Conservation (phyloP, 2,329 filamentous ascomycete species). For the Xylariaceae sp. region DNA sequence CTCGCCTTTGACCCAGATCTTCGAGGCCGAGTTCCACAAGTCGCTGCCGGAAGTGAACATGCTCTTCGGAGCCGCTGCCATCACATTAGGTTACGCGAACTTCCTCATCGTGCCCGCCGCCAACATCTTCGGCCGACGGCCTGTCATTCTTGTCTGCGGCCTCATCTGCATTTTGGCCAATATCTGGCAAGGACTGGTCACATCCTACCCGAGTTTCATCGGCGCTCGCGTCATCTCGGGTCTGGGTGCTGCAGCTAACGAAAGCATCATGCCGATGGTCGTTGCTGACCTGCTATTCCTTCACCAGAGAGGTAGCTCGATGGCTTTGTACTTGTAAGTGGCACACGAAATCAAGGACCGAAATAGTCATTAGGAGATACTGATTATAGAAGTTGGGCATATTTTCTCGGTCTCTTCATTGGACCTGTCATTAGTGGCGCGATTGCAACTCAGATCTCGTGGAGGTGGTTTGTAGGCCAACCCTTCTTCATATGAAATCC, state of each 20-base stretch:
- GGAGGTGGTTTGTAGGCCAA: slow-evolving; percentile 30
- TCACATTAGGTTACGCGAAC: slow-evolving; percentile 31
- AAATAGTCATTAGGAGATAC: neutral
- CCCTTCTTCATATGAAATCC: neutral
- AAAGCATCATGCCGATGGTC: slow-evolving; percentile 32
- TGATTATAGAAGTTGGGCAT: slow-evolving; percentile 14
- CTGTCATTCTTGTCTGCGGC: slow-evolving; percentile 26
- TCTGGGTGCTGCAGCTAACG: slow-evolving; percentile 28
- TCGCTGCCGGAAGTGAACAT: slow-evolving; percentile 28
- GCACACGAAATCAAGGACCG: neutral
- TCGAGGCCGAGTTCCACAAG: slow-evolving; percentile 12
- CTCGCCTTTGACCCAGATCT: slow-evolving; percentile 30
- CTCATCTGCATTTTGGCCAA: slow-evolving; percentile 27
- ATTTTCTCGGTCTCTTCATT: slow-evolving; percentile 30
- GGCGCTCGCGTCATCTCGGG: slow-evolving; percentile 28
- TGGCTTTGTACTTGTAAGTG: slow-evolving; percentile 26
- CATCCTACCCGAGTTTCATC: slow-evolving; percentile 27
- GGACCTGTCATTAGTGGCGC: slow-evolving; percentile 31
- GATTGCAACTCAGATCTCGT: slow-evolving; percentile 24
- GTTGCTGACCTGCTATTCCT: slow-evolving; percentile 28
- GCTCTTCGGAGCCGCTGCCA: slow-evolving; percentile 29
- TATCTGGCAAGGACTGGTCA: slow-evolving; percentile 28
- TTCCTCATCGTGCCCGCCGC: slow-evolving; percentile 29
- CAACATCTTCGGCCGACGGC: slow-evolving; percentile 29
- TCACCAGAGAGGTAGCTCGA: slow-evolving; percentile 25